Evolutionary conservation across 1,284 basidiomycete genomes (phyloP).

Genomic region (Coniferiporia sulphurascens): DNA sequence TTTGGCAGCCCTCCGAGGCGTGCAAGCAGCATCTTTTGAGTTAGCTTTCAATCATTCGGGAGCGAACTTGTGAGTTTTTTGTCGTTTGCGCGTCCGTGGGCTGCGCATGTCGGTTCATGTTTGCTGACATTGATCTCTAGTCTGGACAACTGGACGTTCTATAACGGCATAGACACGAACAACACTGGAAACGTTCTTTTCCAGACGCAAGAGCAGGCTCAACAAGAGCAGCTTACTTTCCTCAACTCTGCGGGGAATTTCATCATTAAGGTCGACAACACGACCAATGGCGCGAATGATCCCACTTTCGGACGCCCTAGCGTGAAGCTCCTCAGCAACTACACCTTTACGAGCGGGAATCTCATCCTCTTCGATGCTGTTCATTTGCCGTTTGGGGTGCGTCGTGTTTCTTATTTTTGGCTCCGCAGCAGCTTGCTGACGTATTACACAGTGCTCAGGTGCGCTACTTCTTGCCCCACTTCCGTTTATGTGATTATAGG

Average conservation of each 20-base stretch:
- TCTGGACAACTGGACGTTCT: slow-evolving; percentile 18
- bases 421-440: not conserved
- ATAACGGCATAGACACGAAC: slow-evolving; percentile 16
- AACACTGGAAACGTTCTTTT: slow-evolving; percentile 19
- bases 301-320: slow-evolving; percentile 15
- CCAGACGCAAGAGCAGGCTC: slow-evolving; percentile 12
- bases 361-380: slow-evolving; percentile 18
- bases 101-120: not conserved
- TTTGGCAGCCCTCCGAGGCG: not conserved
- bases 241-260: slow-evolving; percentile 17
- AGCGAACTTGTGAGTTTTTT: slow-evolving; percentile 5
- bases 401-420: slow-evolving; percentile 2
- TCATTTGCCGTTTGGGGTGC: slow-evolving; percentile 18
- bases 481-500: not conserved
- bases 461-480: not conserved
- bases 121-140: not conserved
- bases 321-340: slow-evolving; percentile 13
- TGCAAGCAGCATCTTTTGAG: slow-evolving; percentile 2
- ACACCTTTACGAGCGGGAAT: slow-evolving; percentile 12
- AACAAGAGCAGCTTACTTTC: slow-evolving; percentile 12
- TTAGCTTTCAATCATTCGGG: slow-evolving; percentile 5
- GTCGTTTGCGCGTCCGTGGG: too few relatives aligned
- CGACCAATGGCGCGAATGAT: slow-evolving; percentile 11
- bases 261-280: slow-evolving; percentile 20
- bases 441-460: slow-evolving; percentile 10